A percentile compares a stretch with the other conserved stretches of the same genome.
phyloP scores from a whole-genome alignment of 2,329 filamentous ascomycete species.

The Fusarium graminum region DNA sequence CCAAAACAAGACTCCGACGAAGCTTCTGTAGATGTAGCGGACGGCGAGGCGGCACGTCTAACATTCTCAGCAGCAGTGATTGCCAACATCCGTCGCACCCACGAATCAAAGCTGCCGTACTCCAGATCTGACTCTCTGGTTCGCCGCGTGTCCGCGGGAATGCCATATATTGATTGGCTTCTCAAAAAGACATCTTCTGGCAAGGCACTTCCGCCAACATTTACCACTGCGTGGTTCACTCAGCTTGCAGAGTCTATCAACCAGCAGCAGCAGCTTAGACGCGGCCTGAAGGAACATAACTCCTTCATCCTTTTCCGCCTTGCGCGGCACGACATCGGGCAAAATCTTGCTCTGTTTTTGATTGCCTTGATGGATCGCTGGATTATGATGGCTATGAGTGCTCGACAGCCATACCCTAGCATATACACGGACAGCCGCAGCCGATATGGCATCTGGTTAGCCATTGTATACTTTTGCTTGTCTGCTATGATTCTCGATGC shows the following conservation, averaged over 20 bases:
- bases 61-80: constrained; percentile 1
- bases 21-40: not conserved
- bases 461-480: constrained; percentile 39
- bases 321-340: constrained; percentile 34
- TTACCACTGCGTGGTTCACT: constrained; percentile 40
- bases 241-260: constrained; percentile 27
- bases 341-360: constrained; percentile 36
- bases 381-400: constrained; percentile 40
- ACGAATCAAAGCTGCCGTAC: constrained; percentile 1
- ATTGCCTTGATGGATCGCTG: constrained; percentile 40
- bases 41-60: not conserved
- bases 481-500: constrained; percentile 36
- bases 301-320: constrained; percentile 34
- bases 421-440: constrained; percentile 35
- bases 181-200: constrained; percentile 26
- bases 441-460: constrained; percentile 34
- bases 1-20: not conserved
- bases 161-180: constrained; percentile 37
- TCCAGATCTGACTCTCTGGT: constrained; percentile 26
- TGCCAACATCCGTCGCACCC: not conserved
- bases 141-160: constrained; percentile 22
- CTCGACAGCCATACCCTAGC: constrained; percentile 31
- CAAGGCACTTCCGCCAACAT: constrained; percentile 9
- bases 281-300: constrained; percentile 37
- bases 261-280: constrained; percentile 26